Evolutionary conservation across 306 rosid genomes (phyloP), one percentile per base, ranked within the genome.

Genomic region (Oxytropis ochrocephala): DNA sequence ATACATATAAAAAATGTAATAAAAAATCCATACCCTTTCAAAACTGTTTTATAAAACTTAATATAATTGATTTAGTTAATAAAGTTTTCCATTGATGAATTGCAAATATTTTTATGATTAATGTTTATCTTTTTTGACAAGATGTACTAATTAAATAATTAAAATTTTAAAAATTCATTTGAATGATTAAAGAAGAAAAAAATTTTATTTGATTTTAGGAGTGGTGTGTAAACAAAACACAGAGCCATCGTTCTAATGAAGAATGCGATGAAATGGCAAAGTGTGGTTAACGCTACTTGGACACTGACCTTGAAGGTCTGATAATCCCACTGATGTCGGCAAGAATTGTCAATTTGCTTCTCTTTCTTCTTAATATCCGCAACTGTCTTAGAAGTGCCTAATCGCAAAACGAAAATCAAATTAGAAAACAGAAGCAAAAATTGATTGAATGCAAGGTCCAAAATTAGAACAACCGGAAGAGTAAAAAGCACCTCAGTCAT

Each of bases 321-420:
- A 95, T 63, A 60, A 91, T 89, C 72, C 99, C 99, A 74, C 77
- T 85, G 66, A 95, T 63, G 70, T 81, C 82, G 3, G 92, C 85
- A 43, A 95, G 80, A 70, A 95, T 91, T 18, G 99, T 95, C 83
- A 95, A 80, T 69, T 91, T 95, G 78, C 91, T 87, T 79, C 96
- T 86, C 60, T 89, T 55, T 52, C 78, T 67, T 56, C 80, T 67
- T 60, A 75, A 64, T 62, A 95, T 27, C 61, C 85, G 62, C 69
- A 86, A 71, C 48, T 87, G 86, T 78, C 99, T 84, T 51, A 95
- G 64, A 60, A 91, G 77, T 56, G 89, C 78, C 99, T 95, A 56
- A 66, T 38, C 47, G 35, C 61, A 66, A 49, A 53, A 52, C 11
- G 24, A 3, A 76, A 61, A 53, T 6, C 8, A 17, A 67, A 77